Evolutionary conservation across 1,139 yeast genomes (phyloP).

Genomic region (Keqinozyma sinolaborantium): DNA sequence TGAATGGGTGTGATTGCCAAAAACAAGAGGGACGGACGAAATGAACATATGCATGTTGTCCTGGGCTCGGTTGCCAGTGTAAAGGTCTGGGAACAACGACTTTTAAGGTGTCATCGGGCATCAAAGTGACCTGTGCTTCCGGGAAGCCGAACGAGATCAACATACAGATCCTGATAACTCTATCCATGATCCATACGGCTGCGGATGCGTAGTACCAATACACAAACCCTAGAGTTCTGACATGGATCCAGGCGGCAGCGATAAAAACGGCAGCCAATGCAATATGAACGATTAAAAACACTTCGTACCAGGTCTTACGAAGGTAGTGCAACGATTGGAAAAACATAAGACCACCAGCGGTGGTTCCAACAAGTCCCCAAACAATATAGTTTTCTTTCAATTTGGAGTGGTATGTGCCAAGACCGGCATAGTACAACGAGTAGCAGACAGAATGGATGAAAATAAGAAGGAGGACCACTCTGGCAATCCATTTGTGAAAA

Average conservation of each 20-base stretch:
- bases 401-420: slow-evolving; percentile 10
- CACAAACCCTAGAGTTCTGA: slow-evolving; percentile 35
- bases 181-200: slow-evolving; percentile 44
- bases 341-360: slow-evolving; percentile 26
- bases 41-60: slow-evolving; percentile 55
- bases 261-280: slow-evolving; percentile 37
- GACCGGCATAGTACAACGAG: slow-evolving; percentile 17
- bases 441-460: slow-evolving; percentile 39
- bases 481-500: slow-evolving; percentile 38
- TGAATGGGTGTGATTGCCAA: slow-evolving; percentile 71
- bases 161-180: slow-evolving; percentile 33
- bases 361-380: slow-evolving; percentile 30
- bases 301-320: slow-evolving; percentile 42
- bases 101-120: slow-evolving; percentile 37
- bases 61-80: slow-evolving; percentile 42
- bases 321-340: slow-evolving; percentile 35
- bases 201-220: slow-evolving; percentile 34
- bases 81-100: slow-evolving; percentile 37
- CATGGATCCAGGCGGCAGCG: slow-evolving; percentile 42
- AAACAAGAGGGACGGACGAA: slow-evolving; percentile 48
- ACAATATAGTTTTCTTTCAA: slow-evolving; percentile 19
- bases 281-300: slow-evolving; percentile 39
- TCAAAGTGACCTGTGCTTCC: slow-evolving; percentile 26
- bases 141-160: slow-evolving; percentile 38
- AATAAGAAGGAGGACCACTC: slow-evolving; percentile 25